Evolutionary conservation across 371 early-diverging fungal species (phyloP), one percentile per base, ranked within the genome.

Genomic region (Rhizomucor miehei): DNA sequence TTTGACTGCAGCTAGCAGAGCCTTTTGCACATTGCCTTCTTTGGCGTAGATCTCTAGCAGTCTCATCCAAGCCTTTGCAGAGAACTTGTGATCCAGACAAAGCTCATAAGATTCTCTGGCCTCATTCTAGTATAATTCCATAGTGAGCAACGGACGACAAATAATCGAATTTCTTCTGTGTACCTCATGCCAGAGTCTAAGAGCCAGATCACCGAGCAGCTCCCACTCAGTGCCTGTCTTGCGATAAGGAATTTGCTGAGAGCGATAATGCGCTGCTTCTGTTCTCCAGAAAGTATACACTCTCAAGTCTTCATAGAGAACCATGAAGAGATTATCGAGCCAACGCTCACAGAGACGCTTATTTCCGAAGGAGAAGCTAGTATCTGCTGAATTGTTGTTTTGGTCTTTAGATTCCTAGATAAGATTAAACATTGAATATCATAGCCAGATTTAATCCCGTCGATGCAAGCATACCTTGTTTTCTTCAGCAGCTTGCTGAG

Each of bases 281-380:
- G 90, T 81, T 52, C 87, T 71, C 88, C 90, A 91, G 57, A 86
- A 84, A 1, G 97, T 93, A 69, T 95, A 98, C 17, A 92, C 87
- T 25, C 98, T 88, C 50, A 98, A 76, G 63, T 98, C 98, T 66
- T 93, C 96, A 58, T 95, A 98, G 39, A 98, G 71, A 3, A 97
- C 93, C 96, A 97, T 95, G 55, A 97, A 97, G 39, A 96, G 77
- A 66, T 96, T 94, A 69, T 98, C 98, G 60, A 98, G 80, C 98
- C 98, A 98, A 60, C 96, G 92, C 63, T 98, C 98, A 62, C 98
- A 98, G 39, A 98, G 84, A 16, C 98, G 84, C 78, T 98, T 97
- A 76, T 91, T 89, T 46, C 88, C 85, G 63, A 93, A 92, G 21
- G 84, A 80, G 48, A 85, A 85, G 49, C 69, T 66, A 14, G 69